Evolutionary conservation across 352 stramenopile genomes (phyloP), one percentile per base, ranked within the genome.

Genomic region (Aphanomyces euteiches): DNA sequence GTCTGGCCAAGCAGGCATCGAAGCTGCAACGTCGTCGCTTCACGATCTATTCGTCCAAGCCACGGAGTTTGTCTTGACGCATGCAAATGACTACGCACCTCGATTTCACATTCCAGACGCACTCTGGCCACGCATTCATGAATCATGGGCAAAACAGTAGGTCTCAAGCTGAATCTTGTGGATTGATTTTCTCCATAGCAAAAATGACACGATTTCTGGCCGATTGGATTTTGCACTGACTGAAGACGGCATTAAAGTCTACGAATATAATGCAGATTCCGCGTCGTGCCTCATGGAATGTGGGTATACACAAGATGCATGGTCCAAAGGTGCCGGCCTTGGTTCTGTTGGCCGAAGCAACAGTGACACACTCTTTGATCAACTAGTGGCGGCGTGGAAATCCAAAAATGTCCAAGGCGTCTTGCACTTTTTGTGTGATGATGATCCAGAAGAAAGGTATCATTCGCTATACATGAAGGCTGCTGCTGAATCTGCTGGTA

Each of bases 391-490:
- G 7, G 64, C 64, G 4, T 70, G 64, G 64, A 63, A 70, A 19
- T 17, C 17, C 38, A 70, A 70, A 34, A 70, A 70, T n/a, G 54
- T 70, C 5, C 4, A 70, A n/a, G 64, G 64, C n/a, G 47, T 17
- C 7, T 37, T 70, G 17, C 64, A 70, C 45, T 41, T 70, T 5
- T 37, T 70, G n/a, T 70, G 64, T 36, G 64, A 70, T 15, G 40
- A 70, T 34, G 64, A 70, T 41, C 43, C 28, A 19, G 64, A 70
- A 70, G 64, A 70, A 50, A 47, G 64, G 15, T 70, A 70, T 36
- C 64, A 70, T 50, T 70, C 64, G n/a, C 28, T 70, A 43, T 70
- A 70, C 64, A 70, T 70, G 64, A 61, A 61, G 64, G 53, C 64
- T 5, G 64, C 64, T n/a, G 64, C 64, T 10, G 43, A 70, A 47